Conservation (phyloP, 352 stramenopile genomes). For the Bremia lactucae region DNA sequence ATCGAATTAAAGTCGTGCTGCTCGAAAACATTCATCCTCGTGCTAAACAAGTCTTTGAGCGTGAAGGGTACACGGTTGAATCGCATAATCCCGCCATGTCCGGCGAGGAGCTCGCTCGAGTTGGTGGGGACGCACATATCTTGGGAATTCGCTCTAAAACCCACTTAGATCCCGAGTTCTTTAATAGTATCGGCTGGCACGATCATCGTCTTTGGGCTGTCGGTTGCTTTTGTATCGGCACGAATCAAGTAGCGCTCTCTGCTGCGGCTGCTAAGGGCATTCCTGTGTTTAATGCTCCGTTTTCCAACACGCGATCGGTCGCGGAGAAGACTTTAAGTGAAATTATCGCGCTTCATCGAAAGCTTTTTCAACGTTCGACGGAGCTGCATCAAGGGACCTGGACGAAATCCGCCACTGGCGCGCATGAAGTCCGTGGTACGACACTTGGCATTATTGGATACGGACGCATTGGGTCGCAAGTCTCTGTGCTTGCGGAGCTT, state of each 20-base stretch:
- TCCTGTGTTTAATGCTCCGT: constrained; percentile 78
- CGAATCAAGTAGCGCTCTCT: constrained; percentile 66
- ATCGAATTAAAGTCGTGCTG: constrained; percentile 79
- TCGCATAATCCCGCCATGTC: constrained; percentile 69
- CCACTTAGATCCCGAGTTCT: constrained; percentile 67
- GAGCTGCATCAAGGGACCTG: constrained; percentile 67
- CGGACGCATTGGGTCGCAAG: constrained; percentile 72
- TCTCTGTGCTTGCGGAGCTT: constrained; percentile 71
- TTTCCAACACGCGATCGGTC: constrained; percentile 81
- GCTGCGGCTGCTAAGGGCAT: constrained; percentile 50
- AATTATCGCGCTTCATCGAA: constrained; percentile 72
- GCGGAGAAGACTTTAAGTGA: constrained; percentile 78
- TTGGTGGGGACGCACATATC: constrained; percentile 68
- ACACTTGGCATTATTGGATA: constrained; percentile 76
- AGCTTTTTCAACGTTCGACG: constrained; percentile 70
- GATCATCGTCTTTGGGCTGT: constrained; percentile 69
- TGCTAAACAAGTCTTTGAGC: constrained; percentile 64
- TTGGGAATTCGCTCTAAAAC: constrained; percentile 79
- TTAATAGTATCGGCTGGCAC: constrained; percentile 68
- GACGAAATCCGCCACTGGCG: constrained; percentile 69
- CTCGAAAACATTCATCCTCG: constrained; percentile 79
- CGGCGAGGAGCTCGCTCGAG: constrained; percentile 55
- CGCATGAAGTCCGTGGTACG: constrained; percentile 73
- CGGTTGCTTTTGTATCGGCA: constrained; percentile 79
- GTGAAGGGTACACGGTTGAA: constrained; percentile 66